These are phyloP conservation scores for Crassisporium funariophilum DNA, from an alignment of 768 basidiomycete species.

Conservation along the genomic window DNA sequence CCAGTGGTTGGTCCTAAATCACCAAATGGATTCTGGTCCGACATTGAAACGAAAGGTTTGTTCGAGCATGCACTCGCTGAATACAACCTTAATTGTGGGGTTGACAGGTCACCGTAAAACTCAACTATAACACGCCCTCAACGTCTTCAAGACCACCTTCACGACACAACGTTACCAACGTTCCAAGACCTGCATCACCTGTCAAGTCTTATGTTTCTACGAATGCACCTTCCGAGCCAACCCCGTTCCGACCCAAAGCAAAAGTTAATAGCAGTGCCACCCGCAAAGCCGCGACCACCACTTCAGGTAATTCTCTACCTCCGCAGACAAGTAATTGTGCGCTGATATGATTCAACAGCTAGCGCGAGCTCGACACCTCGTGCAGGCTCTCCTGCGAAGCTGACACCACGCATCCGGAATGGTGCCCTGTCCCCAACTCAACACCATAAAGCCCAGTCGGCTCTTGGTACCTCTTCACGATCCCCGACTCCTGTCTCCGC, in stretches of 20 bases:
- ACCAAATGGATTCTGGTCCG: slow-evolving; percentile 23
- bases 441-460: slow-evolving; percentile 24
- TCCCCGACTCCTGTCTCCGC: slow-evolving; percentile 34
- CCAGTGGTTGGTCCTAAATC: slow-evolving; percentile 8
- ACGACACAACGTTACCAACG: slow-evolving; percentile 25
- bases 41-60: slow-evolving; percentile 50
- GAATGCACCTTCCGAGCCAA: slow-evolving; percentile 21
- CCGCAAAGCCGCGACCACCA: slow-evolving; percentile 27
- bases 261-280: slow-evolving; percentile 62
- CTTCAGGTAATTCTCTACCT: slow-evolving; percentile 10
- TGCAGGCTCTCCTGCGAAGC: slow-evolving; percentile 45
- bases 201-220: slow-evolving; percentile 28
- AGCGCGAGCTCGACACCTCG: slow-evolving; percentile 34
- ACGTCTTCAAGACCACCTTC: slow-evolving; percentile 29
- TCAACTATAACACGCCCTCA: slow-evolving; percentile 41
- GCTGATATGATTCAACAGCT: slow-evolving; percentile 6
- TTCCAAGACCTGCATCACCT: slow-evolving; percentile 51
- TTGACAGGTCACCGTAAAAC: slow-evolving; percentile 54
- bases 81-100: neutral
- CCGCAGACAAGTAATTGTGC: neutral
- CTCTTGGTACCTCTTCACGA: slow-evolving; percentile 27
- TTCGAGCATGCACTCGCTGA: neutral
- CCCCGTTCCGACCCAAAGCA: slow-evolving; percentile 50
- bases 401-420: slow-evolving; percentile 38
- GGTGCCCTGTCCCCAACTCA: slow-evolving; percentile 35